A percentile compares a stretch with the other conserved stretches of the same genome.
These are phyloP conservation scores for Aspergillus aculeatinus DNA, from an alignment of 2,329 filamentous ascomycete genomes.

Conservation along the genomic window DNA sequence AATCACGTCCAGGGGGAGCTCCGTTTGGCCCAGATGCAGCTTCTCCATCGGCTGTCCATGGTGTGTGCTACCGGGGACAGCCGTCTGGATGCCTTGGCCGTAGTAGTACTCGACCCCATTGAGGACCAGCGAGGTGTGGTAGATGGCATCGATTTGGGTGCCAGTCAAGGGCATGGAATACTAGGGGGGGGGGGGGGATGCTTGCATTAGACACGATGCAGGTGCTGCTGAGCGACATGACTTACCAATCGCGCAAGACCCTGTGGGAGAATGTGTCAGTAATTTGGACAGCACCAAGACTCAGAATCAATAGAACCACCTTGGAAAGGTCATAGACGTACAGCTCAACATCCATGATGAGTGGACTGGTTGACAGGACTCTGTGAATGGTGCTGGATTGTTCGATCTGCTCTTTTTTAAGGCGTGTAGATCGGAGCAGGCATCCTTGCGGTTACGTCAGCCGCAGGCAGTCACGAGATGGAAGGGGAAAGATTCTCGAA, in stretches of 20 bases:
- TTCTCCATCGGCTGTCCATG: slow-evolving; percentile 80
- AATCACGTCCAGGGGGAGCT: slow-evolving; percentile 76
- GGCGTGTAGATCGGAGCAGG: background rate
- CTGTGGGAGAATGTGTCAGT: slow-evolving; percentile 35
- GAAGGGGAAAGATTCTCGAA: background rate
- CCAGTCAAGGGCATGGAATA: slow-evolving; percentile 62
- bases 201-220: slow-evolving; percentile 16
- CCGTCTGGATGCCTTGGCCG: slow-evolving; percentile 81
- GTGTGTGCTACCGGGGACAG: slow-evolving; percentile 78
- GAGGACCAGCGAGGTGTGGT: slow-evolving; percentile 88
- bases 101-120: slow-evolving; percentile 87
- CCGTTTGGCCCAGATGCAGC: slow-evolving; percentile 71
- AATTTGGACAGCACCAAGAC: background rate
- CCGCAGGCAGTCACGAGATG: slow-evolving; percentile 1
- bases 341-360: slow-evolving; percentile 69
- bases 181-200: slow-evolving; percentile 26
- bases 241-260: slow-evolving; percentile 55
- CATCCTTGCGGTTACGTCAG: slow-evolving; percentile 7
- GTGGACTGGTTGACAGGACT: too few species aligned
- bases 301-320: slow-evolving; percentile 33
- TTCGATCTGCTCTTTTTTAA: background rate
- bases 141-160: slow-evolving; percentile 82
- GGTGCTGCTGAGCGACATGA: background rate
- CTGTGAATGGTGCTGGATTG: background rate
- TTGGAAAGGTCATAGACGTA: slow-evolving; percentile 76